These are phyloP conservation scores for Pascua guehoae DNA, from an alignment of 1,284 basidiomycete genomes.

Conservation along the genomic window DNA sequence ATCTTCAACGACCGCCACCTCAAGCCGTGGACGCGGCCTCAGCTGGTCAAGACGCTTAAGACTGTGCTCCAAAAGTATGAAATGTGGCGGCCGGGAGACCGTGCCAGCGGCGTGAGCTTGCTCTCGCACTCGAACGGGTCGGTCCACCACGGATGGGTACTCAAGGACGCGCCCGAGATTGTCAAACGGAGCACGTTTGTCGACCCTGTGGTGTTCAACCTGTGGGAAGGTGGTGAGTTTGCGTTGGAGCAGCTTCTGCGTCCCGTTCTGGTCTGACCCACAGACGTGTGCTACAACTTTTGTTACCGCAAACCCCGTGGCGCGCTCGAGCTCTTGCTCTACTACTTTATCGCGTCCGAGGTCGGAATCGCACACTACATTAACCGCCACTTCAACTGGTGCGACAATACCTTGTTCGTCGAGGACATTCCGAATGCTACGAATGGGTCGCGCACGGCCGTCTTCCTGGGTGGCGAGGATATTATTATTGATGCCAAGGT, in stretches of 20 bases:
- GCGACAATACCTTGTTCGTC: slow-evolving; percentile 80
- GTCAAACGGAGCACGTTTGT: slow-evolving; percentile 75
- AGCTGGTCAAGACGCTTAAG: slow-evolving; percentile 61
- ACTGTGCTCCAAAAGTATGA: slow-evolving; percentile 61
- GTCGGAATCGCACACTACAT: slow-evolving; percentile 80
- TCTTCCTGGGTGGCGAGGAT: slow-evolving; percentile 76
- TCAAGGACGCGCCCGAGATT: slow-evolving; percentile 70
- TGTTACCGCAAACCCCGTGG: slow-evolving; percentile 63
- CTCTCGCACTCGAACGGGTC: slow-evolving; percentile 76
- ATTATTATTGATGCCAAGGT: slow-evolving; percentile 70
- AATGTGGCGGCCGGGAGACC: slow-evolving; percentile 50
- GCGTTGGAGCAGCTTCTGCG: no score
- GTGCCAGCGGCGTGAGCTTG: slow-evolving; percentile 61
- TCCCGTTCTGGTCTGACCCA: no score
- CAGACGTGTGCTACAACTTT: slow-evolving; percentile 85
- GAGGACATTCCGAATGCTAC: slow-evolving; percentile 76
- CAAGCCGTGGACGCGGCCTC: slow-evolving; percentile 61
- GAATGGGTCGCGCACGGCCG: slow-evolving; percentile 55
- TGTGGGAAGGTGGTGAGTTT: slow-evolving; percentile 75
- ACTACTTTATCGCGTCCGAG: slow-evolving; percentile 80
- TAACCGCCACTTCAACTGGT: slow-evolving; percentile 65
- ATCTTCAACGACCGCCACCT: slow-evolving; percentile 73
- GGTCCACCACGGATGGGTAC: slow-evolving; percentile 53
- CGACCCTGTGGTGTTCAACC: slow-evolving; percentile 75
- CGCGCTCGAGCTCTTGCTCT: slow-evolving; percentile 73